phyloP scores from a whole-genome alignment of 1,139 yeast genomes.

The Candida glucosophila region DNA sequence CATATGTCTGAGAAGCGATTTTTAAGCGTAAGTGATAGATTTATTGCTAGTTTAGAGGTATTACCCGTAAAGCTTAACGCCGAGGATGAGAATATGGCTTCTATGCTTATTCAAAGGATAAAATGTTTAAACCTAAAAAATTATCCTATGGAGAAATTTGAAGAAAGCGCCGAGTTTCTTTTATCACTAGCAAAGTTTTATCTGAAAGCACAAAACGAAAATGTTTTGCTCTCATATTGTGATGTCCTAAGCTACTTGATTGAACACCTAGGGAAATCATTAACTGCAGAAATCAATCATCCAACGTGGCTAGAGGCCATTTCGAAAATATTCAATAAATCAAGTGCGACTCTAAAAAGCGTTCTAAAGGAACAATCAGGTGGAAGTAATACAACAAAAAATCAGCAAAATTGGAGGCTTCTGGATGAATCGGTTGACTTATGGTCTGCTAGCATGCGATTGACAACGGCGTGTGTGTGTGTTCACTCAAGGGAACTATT shows the following conservation, averaged over 20 bases:
- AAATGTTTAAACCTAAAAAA: slow-evolving; percentile 67
- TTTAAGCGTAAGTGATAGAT: slow-evolving; percentile 82
- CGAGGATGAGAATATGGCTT: slow-evolving; percentile 66
- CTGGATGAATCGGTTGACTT: slow-evolving; percentile 23
- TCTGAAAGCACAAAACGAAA: slow-evolving; percentile 52
- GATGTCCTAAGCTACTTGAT: slow-evolving; percentile 72
- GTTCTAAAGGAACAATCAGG: slow-evolving; percentile 1
- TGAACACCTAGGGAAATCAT: slow-evolving; percentile 72
- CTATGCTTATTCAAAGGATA: slow-evolving; percentile 85
- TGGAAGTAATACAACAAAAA: background rate
- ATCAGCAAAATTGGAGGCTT: no score
- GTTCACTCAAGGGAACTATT: slow-evolving; percentile 79
- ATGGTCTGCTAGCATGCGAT: slow-evolving; percentile 67
- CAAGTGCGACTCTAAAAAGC: no score
- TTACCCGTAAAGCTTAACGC: slow-evolving; percentile 44
- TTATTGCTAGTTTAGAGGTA: slow-evolving; percentile 86
- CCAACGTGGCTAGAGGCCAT: slow-evolving; percentile 92
- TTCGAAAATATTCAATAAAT: slow-evolving; percentile 41
- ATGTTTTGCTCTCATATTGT: slow-evolving; percentile 68
- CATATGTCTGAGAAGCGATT: slow-evolving; percentile 82
- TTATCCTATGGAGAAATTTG: slow-evolving; percentile 82
- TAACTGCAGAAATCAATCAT: slow-evolving; percentile 92
- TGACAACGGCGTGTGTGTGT: slow-evolving; percentile 67
- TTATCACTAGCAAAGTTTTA: slow-evolving; percentile 83
- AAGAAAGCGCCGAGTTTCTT: slow-evolving; percentile 86